Conservation (phyloP, 768 basidiomycete genomes). For the Lactarius trivialis region DNA sequence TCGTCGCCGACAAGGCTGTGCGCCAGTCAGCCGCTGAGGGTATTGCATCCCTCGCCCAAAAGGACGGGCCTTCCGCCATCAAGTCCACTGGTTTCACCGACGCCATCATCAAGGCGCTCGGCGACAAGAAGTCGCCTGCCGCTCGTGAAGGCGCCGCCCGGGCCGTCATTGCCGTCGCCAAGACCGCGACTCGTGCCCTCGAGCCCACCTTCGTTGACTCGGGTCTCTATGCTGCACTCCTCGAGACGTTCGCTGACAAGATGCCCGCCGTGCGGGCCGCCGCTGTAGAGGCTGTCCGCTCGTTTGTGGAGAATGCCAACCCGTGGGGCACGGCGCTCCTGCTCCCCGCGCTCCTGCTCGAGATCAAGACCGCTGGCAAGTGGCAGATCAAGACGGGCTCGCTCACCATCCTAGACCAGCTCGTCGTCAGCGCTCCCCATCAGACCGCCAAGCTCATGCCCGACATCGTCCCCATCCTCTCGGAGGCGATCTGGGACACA, state of each 20-base stretch:
- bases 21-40: slow-evolving; percentile 65
- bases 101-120: slow-evolving; percentile 75
- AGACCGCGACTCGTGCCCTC: slow-evolving; percentile 60
- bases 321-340: slow-evolving; percentile 81
- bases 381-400: slow-evolving; percentile 96
- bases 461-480: slow-evolving; percentile 88
- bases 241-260: slow-evolving; percentile 95
- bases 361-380: slow-evolving; percentile 94
- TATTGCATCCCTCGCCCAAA: slow-evolving; percentile 71
- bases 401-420: slow-evolving; percentile 75
- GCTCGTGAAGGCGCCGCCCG: slow-evolving; percentile 84
- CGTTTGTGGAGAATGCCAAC: slow-evolving; percentile 72
- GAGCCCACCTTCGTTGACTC: slow-evolving; percentile 86
- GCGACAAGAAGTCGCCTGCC: slow-evolving; percentile 92
- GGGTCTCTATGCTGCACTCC: slow-evolving; percentile 77
- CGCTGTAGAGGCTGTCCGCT: slow-evolving; percentile 75
- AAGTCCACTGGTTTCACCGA: slow-evolving; percentile 61
- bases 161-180: slow-evolving; percentile 59
- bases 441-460: slow-evolving; percentile 89
- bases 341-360: slow-evolving; percentile 82
- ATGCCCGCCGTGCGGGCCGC: slow-evolving; percentile 80
- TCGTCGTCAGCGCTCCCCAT: slow-evolving; percentile 72
- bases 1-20: slow-evolving; percentile 77
- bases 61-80: slow-evolving; percentile 77
- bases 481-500: slow-evolving; percentile 98